Percentiles rank a stretch among this genome's conserved stretches.
These are phyloP conservation scores for Suhomyces kilbournensis DNA, from an alignment of 805 yeast genomes.

Conservation along the genomic window DNA sequence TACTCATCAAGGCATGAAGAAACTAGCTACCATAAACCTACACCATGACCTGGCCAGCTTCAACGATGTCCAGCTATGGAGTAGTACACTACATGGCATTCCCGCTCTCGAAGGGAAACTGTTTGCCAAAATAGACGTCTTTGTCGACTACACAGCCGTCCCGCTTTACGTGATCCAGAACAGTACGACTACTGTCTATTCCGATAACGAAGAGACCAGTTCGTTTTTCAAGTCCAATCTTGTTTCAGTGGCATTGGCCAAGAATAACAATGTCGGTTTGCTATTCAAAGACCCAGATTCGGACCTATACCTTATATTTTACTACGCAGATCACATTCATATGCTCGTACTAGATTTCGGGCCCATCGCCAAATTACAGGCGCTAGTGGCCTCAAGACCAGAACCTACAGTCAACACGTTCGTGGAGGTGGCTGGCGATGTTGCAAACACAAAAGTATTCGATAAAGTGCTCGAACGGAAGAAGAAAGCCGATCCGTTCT, in stretches of 20 bases:
- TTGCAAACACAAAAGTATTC: constrained; percentile 20
- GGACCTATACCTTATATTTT: constrained; percentile 22
- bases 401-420: neutral
- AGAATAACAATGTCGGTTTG: constrained; percentile 15
- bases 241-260: constrained; percentile 5
- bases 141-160: constrained; percentile 17
- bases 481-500: constrained; percentile 18
- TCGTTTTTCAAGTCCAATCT: constrained; percentile 20
- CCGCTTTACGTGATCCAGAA: constrained; percentile 24
- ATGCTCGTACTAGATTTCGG: constrained; percentile 20
- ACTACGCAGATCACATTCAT: constrained; percentile 13
- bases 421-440: neutral
- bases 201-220: constrained; percentile 15
- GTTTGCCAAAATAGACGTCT: constrained; percentile 6
- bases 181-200: constrained; percentile 20
- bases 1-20: neutral
- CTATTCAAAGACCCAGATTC: constrained; percentile 13
- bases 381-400: neutral
- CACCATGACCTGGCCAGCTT: neutral
- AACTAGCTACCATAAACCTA: neutral
- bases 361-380: neutral
- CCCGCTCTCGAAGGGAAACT: neutral
- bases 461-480: constrained; percentile 35
- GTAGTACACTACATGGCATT: neutral
- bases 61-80: neutral